A percentile compares a stretch with the other conserved stretches of the same genome.
Conservation (phyloP, 2,329 filamentous ascomycete species). For the Fonsecaea monophora region DNA sequence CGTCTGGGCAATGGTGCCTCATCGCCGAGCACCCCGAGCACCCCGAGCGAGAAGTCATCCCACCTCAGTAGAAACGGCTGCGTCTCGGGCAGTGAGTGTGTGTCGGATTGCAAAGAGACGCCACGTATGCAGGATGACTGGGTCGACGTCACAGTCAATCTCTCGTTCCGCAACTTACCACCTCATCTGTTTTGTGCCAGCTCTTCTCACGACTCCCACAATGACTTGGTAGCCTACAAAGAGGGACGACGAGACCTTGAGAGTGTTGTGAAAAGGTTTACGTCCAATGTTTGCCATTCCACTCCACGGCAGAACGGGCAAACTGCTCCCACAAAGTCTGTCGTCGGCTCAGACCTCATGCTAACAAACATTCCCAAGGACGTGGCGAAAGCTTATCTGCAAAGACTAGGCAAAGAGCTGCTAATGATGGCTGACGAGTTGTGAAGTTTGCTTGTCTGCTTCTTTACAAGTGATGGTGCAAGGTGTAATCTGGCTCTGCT, state of each 20-base stretch:
- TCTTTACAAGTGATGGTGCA: background rate
- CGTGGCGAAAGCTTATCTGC: slow-evolving; percentile 74
- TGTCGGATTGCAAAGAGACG: slow-evolving; percentile 2
- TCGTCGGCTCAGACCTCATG: slow-evolving; percentile 17
- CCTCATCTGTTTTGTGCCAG: slow-evolving; percentile 71
- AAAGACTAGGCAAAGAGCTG: slow-evolving; percentile 74
- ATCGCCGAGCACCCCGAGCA: background rate
- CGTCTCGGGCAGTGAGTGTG: slow-evolving; percentile 3
- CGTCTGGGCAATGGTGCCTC: background rate
- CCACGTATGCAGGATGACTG: background rate
- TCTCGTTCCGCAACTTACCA: slow-evolving; percentile 77
- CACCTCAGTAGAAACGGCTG: background rate
- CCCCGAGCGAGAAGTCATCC: background rate
- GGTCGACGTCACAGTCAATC: slow-evolving; percentile 78
- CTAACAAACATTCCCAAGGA: slow-evolving; percentile 65
- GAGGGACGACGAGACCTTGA: slow-evolving; percentile 75
- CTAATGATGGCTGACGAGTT: slow-evolving; percentile 43
- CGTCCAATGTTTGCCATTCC: slow-evolving; percentile 1
- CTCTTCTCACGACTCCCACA: slow-evolving; percentile 83
- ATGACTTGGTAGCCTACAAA: slow-evolving; percentile 83
- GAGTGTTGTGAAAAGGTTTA: slow-evolving; percentile 58
- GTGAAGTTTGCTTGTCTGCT: slow-evolving; percentile 3
- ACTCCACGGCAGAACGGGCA: background rate
- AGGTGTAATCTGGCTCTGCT: background rate
- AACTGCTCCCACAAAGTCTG: background rate